Percentiles rank a stretch among this genome's conserved stretches.
phyloP scores from a whole-genome alignment of 116 monocot genomes.

The Papilionanthe hybrid region DNA sequence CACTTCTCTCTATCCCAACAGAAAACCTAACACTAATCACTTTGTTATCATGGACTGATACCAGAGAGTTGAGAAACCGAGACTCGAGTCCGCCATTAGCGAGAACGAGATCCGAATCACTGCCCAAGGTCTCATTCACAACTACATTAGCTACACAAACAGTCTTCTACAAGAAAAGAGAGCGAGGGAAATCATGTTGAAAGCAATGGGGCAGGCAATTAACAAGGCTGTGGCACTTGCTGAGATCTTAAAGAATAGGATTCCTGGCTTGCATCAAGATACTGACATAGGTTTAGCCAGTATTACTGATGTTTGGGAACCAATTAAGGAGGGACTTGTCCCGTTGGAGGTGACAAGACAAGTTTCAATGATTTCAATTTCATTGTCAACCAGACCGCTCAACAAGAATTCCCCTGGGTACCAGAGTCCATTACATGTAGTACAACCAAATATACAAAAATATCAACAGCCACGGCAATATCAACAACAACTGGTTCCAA shows the following conservation, averaged over 20 bases:
- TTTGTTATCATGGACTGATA: too few species aligned
- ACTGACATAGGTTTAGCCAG: constrained; percentile 72
- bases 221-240: constrained; percentile 52
- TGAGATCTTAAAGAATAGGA: constrained; percentile 68
- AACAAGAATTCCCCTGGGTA: constrained; percentile 77
- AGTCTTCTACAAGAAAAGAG: constrained; percentile 11
- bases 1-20: too few species aligned
- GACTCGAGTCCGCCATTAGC: too few species aligned
- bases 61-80: too few species aligned
- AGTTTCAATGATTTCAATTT: constrained; percentile 93
- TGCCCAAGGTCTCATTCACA: too few species aligned
- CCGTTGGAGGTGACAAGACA: constrained; percentile 91
- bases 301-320: constrained; percentile 99
- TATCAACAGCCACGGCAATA: constrained; percentile 21
- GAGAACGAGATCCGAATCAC: too few species aligned
- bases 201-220: constrained; percentile 65
- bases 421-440: constrained; percentile 64
- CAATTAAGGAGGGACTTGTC: constrained; percentile 95
- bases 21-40: too few species aligned
- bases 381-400: constrained; percentile 57
- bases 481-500: constrained; percentile 10
- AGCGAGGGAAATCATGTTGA: constrained; percentile 45
- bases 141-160: too few species aligned
- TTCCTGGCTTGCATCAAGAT: constrained; percentile 79
- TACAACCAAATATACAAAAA: constrained; percentile 43